Evolutionary conservation across 257 asterid species (phyloP).

Genomic region (Solanum pinnatisectum): DNA sequence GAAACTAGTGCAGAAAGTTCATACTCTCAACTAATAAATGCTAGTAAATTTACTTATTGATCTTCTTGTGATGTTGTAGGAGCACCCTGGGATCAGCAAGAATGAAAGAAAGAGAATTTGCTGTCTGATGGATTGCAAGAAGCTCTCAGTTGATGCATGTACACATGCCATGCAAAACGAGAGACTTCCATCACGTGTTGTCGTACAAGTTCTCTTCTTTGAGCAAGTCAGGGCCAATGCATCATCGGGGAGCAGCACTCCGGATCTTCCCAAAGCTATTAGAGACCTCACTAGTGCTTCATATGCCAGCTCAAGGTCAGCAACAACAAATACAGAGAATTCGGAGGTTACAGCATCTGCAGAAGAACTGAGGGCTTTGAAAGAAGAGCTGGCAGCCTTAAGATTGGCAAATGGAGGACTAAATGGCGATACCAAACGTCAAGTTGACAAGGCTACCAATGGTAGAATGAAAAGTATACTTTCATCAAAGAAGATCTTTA

Average conservation of each 20-base stretch:
- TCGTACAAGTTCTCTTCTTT: neutral
- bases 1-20: neutral
- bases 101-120: slow-evolving; percentile 73
- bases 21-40: neutral
- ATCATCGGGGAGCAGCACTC: slow-evolving; percentile 86
- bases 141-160: slow-evolving; percentile 81
- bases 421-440: slow-evolving; percentile 18
- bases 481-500: slow-evolving; percentile 58
- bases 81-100: slow-evolving; percentile 78
- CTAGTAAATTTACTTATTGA: neutral
- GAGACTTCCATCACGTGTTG: slow-evolving; percentile 42
- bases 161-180: slow-evolving; percentile 92
- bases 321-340: slow-evolving; percentile 59
- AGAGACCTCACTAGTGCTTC: slow-evolving; percentile 63
- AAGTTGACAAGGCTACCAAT: slow-evolving; percentile 41
- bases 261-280: slow-evolving; percentile 77
- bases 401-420: slow-evolving; percentile 45
- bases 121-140: slow-evolving; percentile 83
- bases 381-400: slow-evolving; percentile 73
- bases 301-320: slow-evolving; percentile 66
- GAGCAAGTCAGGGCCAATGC: slow-evolving; percentile 84
- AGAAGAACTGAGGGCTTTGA: slow-evolving; percentile 74
- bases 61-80: slow-evolving; percentile 26
- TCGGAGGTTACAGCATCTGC: slow-evolving; percentile 90
- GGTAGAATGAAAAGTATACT: slow-evolving; percentile 58